phyloP scores from a whole-genome alignment of 257 asterid genomes.

The Solanum appendiculatum region DNA sequence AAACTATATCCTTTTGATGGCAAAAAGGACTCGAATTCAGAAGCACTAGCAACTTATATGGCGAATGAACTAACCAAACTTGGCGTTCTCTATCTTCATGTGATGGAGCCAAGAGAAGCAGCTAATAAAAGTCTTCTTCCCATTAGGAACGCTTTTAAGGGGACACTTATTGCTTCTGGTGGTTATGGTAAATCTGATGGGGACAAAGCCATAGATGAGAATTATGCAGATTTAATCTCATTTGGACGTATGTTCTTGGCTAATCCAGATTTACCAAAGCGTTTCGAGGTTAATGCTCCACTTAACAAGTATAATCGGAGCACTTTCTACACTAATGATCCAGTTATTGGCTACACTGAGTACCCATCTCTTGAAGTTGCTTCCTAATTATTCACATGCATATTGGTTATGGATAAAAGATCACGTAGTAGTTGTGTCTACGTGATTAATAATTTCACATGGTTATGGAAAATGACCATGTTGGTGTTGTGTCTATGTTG shows the following conservation, averaged over 20 bases:
- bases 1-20: constrained; percentile 76
- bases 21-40: constrained; percentile 34
- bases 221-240: constrained; percentile 47
- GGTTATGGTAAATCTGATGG: constrained; percentile 45
- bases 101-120: constrained; percentile 28
- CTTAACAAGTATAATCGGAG: constrained; percentile 40
- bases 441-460: neutral
- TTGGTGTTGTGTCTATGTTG: neutral
- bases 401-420: neutral
- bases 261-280: constrained; percentile 54
- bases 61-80: constrained; percentile 2
- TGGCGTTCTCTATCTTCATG: constrained; percentile 34
- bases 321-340: constrained; percentile 56
- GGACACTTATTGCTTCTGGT: constrained; percentile 52
- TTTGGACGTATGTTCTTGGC: constrained; percentile 64
- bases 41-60: constrained; percentile 47
- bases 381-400: neutral
- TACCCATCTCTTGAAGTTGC: constrained; percentile 44
- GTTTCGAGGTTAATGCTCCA: constrained; percentile 41
- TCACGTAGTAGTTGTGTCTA: neutral
- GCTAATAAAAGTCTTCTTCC: neutral
- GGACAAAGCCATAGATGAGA: constrained; percentile 23
- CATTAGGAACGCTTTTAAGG: constrained; percentile 32
- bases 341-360: constrained; percentile 67
- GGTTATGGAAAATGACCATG: neutral